phyloP scores from a whole-genome alignment of 371 early-diverging fungal genomes.

The Cokeromyces recurvatus region DNA sequence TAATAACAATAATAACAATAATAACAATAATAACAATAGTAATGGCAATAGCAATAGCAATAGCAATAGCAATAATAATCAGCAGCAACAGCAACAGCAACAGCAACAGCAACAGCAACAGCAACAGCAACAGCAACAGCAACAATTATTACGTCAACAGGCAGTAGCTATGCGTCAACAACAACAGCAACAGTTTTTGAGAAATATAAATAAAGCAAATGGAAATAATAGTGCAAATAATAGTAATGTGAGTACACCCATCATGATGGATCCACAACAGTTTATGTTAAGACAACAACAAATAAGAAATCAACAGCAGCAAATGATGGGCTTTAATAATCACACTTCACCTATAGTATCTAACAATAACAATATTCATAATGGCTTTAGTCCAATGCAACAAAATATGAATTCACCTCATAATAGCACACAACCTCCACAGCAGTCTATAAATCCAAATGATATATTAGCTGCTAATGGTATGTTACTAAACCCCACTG shows the following conservation, averaged over 20 bases:
- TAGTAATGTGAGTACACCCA: not conserved
- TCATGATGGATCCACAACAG: not conserved
- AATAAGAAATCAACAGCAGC: constrained; percentile 8
- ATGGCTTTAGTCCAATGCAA: constrained; percentile 1
- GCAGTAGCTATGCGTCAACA: constrained; percentile 18
- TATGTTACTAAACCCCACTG: constrained; percentile 18
- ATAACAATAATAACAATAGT: not conserved
- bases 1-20: constrained; percentile 1
- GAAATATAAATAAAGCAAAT: not conserved
- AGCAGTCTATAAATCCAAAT: constrained; percentile 11
- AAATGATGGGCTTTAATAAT: not conserved
- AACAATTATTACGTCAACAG: constrained; percentile 9
- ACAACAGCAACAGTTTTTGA: constrained; percentile 9
- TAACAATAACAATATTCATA: not conserved
- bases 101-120: not conserved
- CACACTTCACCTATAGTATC: not conserved
- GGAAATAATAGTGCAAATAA: not conserved
- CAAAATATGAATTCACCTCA: constrained; percentile 12
- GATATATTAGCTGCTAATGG: constrained; percentile 17
- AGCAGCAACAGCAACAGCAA: not conserved
- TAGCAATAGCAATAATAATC: too few species aligned
- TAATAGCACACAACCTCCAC: not conserved
- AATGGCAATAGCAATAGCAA: not conserved
- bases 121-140: constrained; percentile 3
- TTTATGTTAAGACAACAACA: constrained; percentile 1